Percentiles rank a stretch among this genome's conserved stretches.
Evolutionary conservation across 441 rosid genomes (phyloP).

Genomic region (Mallotus japonicus): DNA sequence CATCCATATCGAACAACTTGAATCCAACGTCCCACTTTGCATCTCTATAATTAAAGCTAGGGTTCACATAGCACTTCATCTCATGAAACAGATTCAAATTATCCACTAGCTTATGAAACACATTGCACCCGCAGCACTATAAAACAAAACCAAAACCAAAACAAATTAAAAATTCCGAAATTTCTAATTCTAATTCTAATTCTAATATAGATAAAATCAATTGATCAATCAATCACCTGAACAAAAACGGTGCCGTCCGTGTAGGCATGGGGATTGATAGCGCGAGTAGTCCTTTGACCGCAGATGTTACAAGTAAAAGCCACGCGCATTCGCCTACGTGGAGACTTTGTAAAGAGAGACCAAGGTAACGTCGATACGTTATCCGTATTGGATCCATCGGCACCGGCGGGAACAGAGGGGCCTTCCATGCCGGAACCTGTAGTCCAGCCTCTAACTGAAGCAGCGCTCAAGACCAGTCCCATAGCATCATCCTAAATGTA

Average conservation of each 20-base stretch:
- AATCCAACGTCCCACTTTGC: slow-evolving; percentile 57
- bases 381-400: slow-evolving; percentile 43
- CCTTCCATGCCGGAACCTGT: slow-evolving; percentile 97
- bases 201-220: background rate
- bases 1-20: slow-evolving; percentile 54
- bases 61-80: slow-evolving; percentile 76
- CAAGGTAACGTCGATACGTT: slow-evolving; percentile 86
- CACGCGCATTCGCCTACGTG: slow-evolving; percentile 93
- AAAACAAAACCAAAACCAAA: background rate
- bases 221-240: slow-evolving; percentile 41
- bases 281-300: slow-evolving; percentile 84
- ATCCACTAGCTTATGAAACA: slow-evolving; percentile 93
- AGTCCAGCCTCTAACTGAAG: slow-evolving; percentile 88
- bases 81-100: slow-evolving; percentile 90
- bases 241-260: slow-evolving; percentile 90
- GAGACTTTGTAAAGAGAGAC: slow-evolving; percentile 89
- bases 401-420: slow-evolving; percentile 60
- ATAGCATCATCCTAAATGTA: slow-evolving; percentile 67
- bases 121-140: slow-evolving; percentile 94
- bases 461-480: slow-evolving; percentile 85
- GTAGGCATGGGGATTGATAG: slow-evolving; percentile 85
- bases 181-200: too few relatives aligned
- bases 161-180: background rate
- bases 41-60: slow-evolving; percentile 59
- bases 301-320: slow-evolving; percentile 90